These are phyloP conservation scores for Hypoxylon sp. DNA, from an alignment of 2,329 filamentous ascomycete species.

Conservation along the genomic window DNA sequence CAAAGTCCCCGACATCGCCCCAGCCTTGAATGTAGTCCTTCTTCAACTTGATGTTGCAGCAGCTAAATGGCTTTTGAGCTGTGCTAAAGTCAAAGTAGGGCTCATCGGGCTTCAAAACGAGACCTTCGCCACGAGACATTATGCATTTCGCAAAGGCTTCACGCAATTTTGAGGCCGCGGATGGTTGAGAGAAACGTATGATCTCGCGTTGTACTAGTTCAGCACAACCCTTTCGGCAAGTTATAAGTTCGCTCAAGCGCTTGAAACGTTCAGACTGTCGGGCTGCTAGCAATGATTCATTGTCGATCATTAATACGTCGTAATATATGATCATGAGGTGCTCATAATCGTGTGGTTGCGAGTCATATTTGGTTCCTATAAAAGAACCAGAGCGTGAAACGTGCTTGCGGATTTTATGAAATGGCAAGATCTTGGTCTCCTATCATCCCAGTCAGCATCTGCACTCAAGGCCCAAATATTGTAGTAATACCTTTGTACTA, in stretches of 20 bases:
- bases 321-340: constrained; percentile 75
- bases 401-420: constrained; percentile 87
- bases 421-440: constrained; percentile 76
- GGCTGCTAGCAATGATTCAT: constrained; percentile 64
- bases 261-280: constrained; percentile 73
- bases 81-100: constrained; percentile 77
- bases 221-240: constrained; percentile 70
- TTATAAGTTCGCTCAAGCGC: constrained; percentile 69
- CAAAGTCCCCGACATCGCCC: constrained; percentile 87
- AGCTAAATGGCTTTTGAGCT: constrained; percentile 57
- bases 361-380: constrained; percentile 78
- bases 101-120: constrained; percentile 84
- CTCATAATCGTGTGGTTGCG: constrained; percentile 67
- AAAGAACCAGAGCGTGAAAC: constrained; percentile 79
- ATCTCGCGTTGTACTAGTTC: constrained; percentile 76
- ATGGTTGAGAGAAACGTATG: constrained; percentile 73
- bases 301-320: constrained; percentile 69
- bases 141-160: constrained; percentile 78
- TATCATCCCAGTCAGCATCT: constrained; percentile 50
- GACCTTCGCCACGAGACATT: constrained; percentile 77
- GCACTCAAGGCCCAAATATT: neutral
- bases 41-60: constrained; percentile 84
- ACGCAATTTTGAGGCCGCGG: constrained; percentile 69
- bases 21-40: constrained; percentile 85
- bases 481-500: constrained; percentile 67